A percentile compares a stretch with the other conserved stretches of the same genome.
Evolutionary conservation across 371 early-diverging fungal species (phyloP).

Genomic region (Apophysomyces ossiformis): DNA sequence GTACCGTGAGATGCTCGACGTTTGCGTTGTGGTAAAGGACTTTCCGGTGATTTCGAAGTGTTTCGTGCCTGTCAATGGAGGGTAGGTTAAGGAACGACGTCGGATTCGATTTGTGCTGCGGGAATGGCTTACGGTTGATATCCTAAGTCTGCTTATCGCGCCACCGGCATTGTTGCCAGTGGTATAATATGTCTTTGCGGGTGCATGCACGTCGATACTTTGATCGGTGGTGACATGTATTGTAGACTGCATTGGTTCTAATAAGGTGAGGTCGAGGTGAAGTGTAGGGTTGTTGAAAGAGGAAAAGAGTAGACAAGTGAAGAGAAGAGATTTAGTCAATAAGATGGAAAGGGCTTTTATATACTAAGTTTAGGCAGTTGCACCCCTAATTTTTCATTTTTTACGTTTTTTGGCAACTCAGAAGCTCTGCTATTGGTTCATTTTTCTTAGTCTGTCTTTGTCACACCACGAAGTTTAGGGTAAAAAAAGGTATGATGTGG

Average conservation of each 20-base stretch:
- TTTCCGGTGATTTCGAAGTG: constrained; percentile 7
- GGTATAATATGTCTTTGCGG: constrained; percentile 56
- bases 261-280: too few relatives aligned
- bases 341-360: neutral
- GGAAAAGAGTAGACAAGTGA: constrained; percentile 9
- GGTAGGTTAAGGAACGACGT: neutral
- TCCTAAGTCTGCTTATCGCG: constrained; percentile 28
- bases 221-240: constrained; percentile 30
- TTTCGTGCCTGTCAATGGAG: constrained; percentile 10
- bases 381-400: neutral
- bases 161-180: constrained; percentile 52
- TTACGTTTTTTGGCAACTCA: constrained; percentile 10
- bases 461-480: constrained; percentile 7
- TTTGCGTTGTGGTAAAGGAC: constrained; percentile 23
- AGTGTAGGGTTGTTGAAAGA: neutral
- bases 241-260: constrained; percentile 27
- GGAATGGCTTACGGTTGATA: constrained; percentile 14
- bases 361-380: neutral
- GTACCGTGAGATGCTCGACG: constrained; percentile 52
- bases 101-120: neutral
- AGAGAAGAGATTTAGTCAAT: constrained; percentile 1
- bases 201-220: constrained; percentile 46
- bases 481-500: constrained; percentile 3
- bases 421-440: constrained; percentile 7
- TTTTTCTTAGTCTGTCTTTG: neutral